Conservation (phyloP, 345 rosid genomes). For the Camelina laxa region DNA sequence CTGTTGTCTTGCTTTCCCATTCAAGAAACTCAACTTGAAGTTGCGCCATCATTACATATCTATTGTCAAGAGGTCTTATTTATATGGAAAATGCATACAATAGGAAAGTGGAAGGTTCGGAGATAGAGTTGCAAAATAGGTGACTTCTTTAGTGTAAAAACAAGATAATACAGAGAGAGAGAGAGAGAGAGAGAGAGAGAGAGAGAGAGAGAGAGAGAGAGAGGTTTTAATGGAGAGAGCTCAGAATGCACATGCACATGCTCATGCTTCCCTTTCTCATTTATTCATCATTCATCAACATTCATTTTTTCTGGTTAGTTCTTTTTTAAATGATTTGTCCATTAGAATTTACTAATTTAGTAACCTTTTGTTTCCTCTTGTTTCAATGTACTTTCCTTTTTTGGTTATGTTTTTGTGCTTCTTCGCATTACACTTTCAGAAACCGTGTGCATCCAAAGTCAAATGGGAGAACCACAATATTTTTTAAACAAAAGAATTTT, state of each 20-base stretch:
- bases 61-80: constrained; percentile 20
- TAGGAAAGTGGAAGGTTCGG: constrained; percentile 42
- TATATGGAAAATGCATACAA: constrained; percentile 18
- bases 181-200: not conserved
- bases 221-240: constrained; percentile 17
- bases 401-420: constrained; percentile 11
- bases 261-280: constrained; percentile 13
- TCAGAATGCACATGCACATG: constrained; percentile 41
- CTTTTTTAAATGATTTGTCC: constrained; percentile 38
- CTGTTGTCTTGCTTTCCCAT: constrained; percentile 35
- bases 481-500: not conserved
- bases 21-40: constrained; percentile 42
- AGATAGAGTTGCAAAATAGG: constrained; percentile 38
- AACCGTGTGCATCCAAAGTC: constrained; percentile 41
- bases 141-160: constrained; percentile 47
- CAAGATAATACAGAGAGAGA: constrained; percentile 26
- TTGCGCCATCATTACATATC: constrained; percentile 37
- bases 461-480: constrained; percentile 8
- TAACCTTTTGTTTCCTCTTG: constrained; percentile 34
- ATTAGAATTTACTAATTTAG: constrained; percentile 36
- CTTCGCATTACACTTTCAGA: constrained; percentile 32
- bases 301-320: constrained; percentile 34
- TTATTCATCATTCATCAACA: constrained; percentile 30
- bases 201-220: constrained; percentile 10
- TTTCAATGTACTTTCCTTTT: constrained; percentile 41